Evolutionary conservation across 495 filamentous ascomycete genomes (phyloP).

Genomic region (Stereocaulon alpinum): DNA sequence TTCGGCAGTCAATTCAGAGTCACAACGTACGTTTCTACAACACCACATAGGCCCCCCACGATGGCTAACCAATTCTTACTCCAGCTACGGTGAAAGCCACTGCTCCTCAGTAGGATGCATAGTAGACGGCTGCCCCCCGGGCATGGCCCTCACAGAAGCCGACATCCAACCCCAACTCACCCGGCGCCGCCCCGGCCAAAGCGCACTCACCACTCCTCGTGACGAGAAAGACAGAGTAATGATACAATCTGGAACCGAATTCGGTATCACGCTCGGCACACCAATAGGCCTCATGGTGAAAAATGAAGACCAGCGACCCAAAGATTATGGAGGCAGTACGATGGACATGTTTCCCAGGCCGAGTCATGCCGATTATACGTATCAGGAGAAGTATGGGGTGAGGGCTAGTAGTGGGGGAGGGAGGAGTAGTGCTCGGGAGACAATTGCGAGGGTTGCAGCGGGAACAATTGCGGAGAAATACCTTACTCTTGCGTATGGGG

Average conservation of each 20-base stretch:
- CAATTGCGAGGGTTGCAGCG: constrained; percentile 89
- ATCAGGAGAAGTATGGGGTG: constrained; percentile 93
- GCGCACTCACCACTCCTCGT: constrained; percentile 79
- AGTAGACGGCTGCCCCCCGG: constrained; percentile 80
- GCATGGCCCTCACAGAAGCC: constrained; percentile 74
- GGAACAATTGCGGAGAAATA: constrained; percentile 94
- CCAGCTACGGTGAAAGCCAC: constrained; percentile 81
- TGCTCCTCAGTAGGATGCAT: constrained; percentile 86
- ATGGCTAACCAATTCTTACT: constrained; percentile 6
- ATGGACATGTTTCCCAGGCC: constrained; percentile 75
- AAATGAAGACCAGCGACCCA: constrained; percentile 89
- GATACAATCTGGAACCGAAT: constrained; percentile 92
- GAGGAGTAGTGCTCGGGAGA: constrained; percentile 85
- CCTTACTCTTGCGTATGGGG: constrained; percentile 62
- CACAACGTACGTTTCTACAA: constrained; percentile 57
- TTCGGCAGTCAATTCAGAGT: constrained; percentile 80
- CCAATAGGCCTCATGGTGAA: constrained; percentile 80
- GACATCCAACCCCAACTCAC: constrained; percentile 96
- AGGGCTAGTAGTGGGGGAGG: constrained; percentile 90
- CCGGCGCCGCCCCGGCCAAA: constrained; percentile 82
- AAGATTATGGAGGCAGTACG: constrained; percentile 84
- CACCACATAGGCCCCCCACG: background rate
- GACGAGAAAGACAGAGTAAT: constrained; percentile 86
- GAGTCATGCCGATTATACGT: constrained; percentile 93
- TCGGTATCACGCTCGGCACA: constrained; percentile 83